Evolutionary conservation across 73 alveolate species (phyloP).

Genomic region (Stentor coeruleus): DNA sequence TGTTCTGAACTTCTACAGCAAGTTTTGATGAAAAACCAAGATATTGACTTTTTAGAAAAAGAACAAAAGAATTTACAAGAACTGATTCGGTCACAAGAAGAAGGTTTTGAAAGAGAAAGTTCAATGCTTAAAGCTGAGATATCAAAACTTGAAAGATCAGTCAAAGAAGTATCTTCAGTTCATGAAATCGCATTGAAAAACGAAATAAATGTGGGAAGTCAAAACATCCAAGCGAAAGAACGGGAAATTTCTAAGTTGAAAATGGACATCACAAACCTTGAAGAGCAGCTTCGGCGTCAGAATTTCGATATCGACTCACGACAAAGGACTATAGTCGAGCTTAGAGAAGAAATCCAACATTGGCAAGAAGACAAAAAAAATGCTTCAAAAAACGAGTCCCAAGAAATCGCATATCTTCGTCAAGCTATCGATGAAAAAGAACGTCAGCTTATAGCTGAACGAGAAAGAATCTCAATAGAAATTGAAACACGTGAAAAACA

Average conservation of each 20-base stretch:
- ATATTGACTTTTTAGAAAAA: neutral
- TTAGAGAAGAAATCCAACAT: neutral
- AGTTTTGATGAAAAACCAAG: neutral
- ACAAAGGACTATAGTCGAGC: neutral
- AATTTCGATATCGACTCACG: neutral
- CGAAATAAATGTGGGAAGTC: neutral
- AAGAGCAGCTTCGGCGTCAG: neutral
- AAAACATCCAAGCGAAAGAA: neutral
- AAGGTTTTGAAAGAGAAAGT: neutral
- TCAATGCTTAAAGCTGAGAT: neutral
- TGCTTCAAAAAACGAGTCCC: neutral
- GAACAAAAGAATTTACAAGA: neutral
- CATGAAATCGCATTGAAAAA: neutral
- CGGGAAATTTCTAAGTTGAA: neutral
- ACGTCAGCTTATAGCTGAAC: neutral
- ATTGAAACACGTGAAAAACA: slow-evolving; percentile 18
- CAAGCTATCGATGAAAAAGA: slow-evolving; percentile 15
- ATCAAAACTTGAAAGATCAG: slow-evolving; percentile 4
- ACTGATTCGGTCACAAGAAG: neutral
- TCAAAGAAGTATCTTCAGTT: neutral
- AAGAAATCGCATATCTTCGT: neutral
- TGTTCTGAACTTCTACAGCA: neutral
- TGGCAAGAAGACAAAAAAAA: neutral
- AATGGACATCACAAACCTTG: neutral
- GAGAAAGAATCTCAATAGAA: slow-evolving; percentile 20